Percentiles rank a stretch among this genome's conserved stretches.
These are phyloP conservation scores for Ceratocystis diversiconidia DNA, from an alignment of 2,329 filamentous ascomycete genomes.

Conservation along the genomic window DNA sequence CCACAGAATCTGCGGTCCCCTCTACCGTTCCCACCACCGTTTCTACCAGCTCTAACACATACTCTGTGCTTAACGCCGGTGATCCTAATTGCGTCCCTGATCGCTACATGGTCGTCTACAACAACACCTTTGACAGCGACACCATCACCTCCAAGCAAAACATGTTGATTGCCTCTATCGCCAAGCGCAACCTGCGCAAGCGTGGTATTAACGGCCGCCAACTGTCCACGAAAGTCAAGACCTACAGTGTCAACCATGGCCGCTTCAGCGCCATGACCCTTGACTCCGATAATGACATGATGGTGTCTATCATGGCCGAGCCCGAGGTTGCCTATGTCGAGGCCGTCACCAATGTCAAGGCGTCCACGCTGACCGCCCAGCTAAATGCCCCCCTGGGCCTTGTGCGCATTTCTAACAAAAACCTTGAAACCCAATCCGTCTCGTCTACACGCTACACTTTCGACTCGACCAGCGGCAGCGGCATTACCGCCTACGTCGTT, in stretches of 20 bases:
- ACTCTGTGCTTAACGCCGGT: constrained; percentile 37
- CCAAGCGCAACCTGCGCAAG: constrained; percentile 44
- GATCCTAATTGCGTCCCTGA: constrained; percentile 37
- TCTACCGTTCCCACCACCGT: constrained; percentile 21
- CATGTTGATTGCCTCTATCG: constrained; percentile 34
- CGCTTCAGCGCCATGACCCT: constrained; percentile 40
- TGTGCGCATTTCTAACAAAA: constrained; percentile 36
- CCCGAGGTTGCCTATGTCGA: constrained; percentile 40
- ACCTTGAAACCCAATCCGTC: constrained; percentile 22
- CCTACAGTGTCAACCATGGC: constrained; percentile 31
- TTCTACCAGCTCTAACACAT: constrained; percentile 25
- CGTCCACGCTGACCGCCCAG: constrained; percentile 35
- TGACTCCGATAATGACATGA: constrained; percentile 37
- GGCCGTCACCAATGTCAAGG: constrained; percentile 36
- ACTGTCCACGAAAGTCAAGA: constrained; percentile 34
- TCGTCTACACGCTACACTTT: constrained; percentile 33
- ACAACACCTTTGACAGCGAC: constrained; percentile 36
- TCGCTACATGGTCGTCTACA: constrained; percentile 52
- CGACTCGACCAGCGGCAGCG: constrained; percentile 37
- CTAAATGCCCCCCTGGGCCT: constrained; percentile 40
- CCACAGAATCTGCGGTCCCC: constrained; percentile 26
- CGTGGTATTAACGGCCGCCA: constrained; percentile 33
- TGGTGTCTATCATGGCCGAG: constrained; percentile 34
- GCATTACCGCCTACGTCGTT: constrained; percentile 48
- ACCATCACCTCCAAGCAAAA: constrained; percentile 37